phyloP scores from a whole-genome alignment of 2,329 filamentous ascomycete species.

The Penicillium thymicola region DNA sequence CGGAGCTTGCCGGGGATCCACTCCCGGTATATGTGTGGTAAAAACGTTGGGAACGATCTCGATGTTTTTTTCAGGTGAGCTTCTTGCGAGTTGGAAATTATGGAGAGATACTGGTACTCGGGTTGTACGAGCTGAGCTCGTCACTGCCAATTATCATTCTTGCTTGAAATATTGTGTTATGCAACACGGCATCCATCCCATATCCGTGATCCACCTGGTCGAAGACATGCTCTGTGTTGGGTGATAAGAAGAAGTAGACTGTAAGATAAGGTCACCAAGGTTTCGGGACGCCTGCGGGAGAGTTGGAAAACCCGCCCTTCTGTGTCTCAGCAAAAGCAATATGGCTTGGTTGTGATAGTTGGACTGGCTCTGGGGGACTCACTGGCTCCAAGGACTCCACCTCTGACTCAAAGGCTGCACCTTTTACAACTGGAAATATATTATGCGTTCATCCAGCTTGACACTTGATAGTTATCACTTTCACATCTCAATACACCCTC shows the following conservation, averaged over 20 bases:
- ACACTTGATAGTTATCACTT: too few relatives aligned
- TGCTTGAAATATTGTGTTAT: neutral
- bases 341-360: neutral
- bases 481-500: too few relatives aligned
- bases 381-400: too few relatives aligned
- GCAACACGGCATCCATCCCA: too few relatives aligned
- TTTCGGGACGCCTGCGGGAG: neutral
- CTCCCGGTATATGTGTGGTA: neutral
- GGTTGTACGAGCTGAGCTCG: neutral
- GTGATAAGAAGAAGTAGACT: neutral
- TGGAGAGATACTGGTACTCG: neutral
- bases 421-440: too few relatives aligned
- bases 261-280: too few relatives aligned
- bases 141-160: too few relatives aligned
- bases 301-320: neutral
- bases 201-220: neutral
- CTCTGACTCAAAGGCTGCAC: too few relatives aligned
- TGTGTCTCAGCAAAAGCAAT: neutral
- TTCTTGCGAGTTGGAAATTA: neutral
- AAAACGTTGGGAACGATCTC: neutral
- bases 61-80: too few relatives aligned
- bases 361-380: too few relatives aligned
- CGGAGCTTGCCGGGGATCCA: neutral
- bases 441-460: too few relatives aligned
- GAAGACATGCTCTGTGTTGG: neutral